These are phyloP conservation scores for Eucalyptus pauciflora DNA, from an alignment of 345 rosid species.

Conservation along the genomic window DNA sequence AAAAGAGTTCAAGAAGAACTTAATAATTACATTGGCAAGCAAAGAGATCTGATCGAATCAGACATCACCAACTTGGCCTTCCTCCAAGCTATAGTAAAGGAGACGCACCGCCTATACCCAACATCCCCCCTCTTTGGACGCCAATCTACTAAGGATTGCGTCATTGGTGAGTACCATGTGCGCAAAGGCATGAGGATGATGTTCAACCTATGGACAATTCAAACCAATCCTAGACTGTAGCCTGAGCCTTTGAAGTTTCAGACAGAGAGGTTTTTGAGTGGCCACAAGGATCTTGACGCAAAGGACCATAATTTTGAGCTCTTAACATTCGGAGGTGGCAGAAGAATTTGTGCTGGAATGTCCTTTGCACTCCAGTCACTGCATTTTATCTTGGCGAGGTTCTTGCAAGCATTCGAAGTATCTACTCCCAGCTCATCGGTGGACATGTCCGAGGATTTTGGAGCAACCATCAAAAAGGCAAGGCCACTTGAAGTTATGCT, in stretches of 20 bases:
- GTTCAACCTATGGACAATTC: constrained; percentile 15
- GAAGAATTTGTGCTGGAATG: constrained; percentile 26
- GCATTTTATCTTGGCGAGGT: constrained; percentile 8
- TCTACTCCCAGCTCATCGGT: background rate
- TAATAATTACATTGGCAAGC: no score
- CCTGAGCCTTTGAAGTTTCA: constrained; percentile 11
- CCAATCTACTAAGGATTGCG: constrained; percentile 7
- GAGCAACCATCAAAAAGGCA: background rate
- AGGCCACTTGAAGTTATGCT: constrained; percentile 4
- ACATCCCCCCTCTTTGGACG: constrained; percentile 11
- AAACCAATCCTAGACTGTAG: constrained; percentile 20
- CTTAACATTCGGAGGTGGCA: constrained; percentile 30
- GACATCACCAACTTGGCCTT: no score
- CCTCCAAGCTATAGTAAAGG: no score
- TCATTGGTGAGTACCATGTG: constrained; percentile 11
- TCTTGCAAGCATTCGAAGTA: constrained; percentile 20
- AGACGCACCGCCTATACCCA: constrained; percentile 17
- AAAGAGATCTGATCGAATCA: no score
- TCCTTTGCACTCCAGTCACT: constrained; percentile 3
- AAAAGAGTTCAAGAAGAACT: background rate
- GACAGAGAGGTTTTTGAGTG: constrained; percentile 24
- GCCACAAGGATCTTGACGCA: constrained; percentile 8
- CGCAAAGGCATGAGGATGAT: constrained; percentile 11
- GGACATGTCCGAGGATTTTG: constrained; percentile 8
- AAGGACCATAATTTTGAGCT: constrained; percentile 21